Evolutionary conservation across 176 grass and related monocot genomes (phyloP).

Genomic region (Zea luxurians): DNA sequence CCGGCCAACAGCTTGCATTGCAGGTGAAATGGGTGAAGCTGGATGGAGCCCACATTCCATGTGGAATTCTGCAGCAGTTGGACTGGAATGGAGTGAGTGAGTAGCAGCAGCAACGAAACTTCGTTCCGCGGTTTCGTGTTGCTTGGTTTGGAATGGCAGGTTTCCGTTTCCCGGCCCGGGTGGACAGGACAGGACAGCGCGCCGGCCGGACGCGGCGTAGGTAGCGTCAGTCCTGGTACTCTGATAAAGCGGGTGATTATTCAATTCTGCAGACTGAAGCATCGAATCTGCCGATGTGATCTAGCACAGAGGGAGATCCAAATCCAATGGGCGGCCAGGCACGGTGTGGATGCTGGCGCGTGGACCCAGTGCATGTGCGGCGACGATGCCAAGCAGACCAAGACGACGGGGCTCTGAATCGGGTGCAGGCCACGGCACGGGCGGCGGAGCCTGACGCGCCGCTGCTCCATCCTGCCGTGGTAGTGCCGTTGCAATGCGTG

Average conservation of each 20-base stretch:
- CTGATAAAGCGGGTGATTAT: not conserved
- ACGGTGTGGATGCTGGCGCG: no score
- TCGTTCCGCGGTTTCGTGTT: conserved; percentile 24
- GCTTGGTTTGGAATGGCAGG: conserved; percentile 21
- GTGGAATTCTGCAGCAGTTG: not conserved
- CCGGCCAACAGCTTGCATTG: not conserved
- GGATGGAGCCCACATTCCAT: not conserved
- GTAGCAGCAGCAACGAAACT: not conserved
- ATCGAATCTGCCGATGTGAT: not conserved
- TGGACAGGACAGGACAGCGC: not conserved
- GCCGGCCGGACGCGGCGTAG: not conserved
- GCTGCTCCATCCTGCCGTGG: not conserved
- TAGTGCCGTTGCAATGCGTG: not conserved
- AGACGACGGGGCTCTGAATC: not conserved
- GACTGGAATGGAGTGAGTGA: no score
- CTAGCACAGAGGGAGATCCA: no score
- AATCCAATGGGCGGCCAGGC: no score
- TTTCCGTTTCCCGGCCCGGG: not conserved
- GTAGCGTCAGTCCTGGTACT: not conserved
- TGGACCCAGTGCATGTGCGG: no score
- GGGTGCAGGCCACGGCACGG: not conserved
- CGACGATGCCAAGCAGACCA: no score
- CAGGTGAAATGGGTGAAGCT: not conserved
- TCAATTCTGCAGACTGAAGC: not conserved
- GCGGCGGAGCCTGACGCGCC: not conserved